Conservation (phyloP, 2,329 filamentous ascomycete genomes). For the Aspergillus glaucus region DNA sequence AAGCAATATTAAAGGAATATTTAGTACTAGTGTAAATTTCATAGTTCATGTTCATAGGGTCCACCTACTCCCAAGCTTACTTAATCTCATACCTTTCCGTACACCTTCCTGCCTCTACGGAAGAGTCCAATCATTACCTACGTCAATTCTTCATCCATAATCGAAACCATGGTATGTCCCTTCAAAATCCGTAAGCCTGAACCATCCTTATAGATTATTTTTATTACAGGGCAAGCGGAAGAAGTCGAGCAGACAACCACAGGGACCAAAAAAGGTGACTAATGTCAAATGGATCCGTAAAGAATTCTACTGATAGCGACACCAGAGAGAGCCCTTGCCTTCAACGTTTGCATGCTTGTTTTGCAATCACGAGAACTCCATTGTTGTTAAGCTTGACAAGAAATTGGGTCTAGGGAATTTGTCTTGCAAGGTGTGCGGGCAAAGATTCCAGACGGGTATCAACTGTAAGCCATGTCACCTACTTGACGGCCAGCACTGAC, state of each 20-base stretch:
- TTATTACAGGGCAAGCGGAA: conserved; percentile 77
- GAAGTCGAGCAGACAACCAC: conserved; percentile 71
- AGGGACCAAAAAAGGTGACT: conserved; percentile 72
- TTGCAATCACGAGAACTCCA: conserved; percentile 94
- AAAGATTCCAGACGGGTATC: conserved; percentile 85
- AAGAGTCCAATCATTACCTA: background rate
- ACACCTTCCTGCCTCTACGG: background rate
- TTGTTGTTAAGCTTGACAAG: conserved; percentile 87
- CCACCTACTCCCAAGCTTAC: background rate
- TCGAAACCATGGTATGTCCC: conserved; percentile 4
- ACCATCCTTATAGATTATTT: background rate
- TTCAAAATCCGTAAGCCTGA: background rate
- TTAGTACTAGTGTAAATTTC: too few species aligned
- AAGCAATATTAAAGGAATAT: too few species aligned
- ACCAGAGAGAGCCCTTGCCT: conserved; percentile 41
- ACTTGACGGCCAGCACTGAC: background rate
- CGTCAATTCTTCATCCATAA: background rate
- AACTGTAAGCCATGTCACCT: conserved; percentile 62
- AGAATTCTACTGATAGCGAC: conserved; percentile 8
- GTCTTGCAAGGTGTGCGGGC: conserved; percentile 86
- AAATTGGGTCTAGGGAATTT: conserved; percentile 80
- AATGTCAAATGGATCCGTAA: background rate
- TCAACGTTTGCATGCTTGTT: conserved; percentile 95
- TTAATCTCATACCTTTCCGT: background rate
- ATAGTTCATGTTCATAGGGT: too few species aligned